phyloP scores from a whole-genome alignment of 2,329 filamentous ascomycete species.

The Magnaporthiopsis rhizophila region DNA sequence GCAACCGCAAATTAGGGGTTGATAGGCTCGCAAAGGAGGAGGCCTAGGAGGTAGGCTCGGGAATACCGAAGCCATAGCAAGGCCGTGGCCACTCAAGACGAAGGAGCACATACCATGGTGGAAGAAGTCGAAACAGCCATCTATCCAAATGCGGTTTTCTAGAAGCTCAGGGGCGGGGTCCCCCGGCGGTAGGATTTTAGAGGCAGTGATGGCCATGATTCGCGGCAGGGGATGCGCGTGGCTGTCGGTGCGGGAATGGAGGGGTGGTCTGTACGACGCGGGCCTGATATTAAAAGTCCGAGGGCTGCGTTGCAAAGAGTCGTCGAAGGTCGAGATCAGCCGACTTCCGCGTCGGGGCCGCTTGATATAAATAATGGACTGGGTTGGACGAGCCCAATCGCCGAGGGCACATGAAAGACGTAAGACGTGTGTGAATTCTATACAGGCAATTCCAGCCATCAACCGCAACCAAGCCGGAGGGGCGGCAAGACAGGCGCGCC shows the following conservation, averaged over 20 bases:
- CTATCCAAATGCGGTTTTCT: conserved; percentile 85
- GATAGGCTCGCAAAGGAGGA: not conserved
- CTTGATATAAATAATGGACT: not conserved
- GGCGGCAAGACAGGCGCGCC: too few species aligned
- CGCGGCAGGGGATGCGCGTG: not conserved
- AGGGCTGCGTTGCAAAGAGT: not conserved
- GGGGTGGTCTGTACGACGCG: not conserved
- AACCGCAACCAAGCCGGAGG: not conserved
- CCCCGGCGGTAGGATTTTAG: conserved; percentile 26
- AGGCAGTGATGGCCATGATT: conserved; percentile 11
- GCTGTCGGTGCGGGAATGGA: not conserved
- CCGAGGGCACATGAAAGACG: not conserved
- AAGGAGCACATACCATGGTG: conserved; percentile 64
- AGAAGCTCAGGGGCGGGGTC: conserved; percentile 46
- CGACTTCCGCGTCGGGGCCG: not conserved
- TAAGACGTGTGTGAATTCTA: not conserved
- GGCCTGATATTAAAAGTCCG: not conserved
- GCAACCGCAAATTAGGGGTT: not conserved
- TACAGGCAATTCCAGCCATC: not conserved
- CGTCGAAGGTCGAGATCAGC: not conserved
- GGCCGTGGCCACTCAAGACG: too few species aligned
- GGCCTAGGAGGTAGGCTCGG: not conserved
- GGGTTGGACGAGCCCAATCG: not conserved
- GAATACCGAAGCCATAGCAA: not conserved
- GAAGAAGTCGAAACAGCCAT: conserved; percentile 98